A percentile compares a stretch with the other conserved stretches of the same genome.
phyloP scores from a whole-genome alignment of 176 grass and related monocot species.

The Tuctoria greenei region DNA sequence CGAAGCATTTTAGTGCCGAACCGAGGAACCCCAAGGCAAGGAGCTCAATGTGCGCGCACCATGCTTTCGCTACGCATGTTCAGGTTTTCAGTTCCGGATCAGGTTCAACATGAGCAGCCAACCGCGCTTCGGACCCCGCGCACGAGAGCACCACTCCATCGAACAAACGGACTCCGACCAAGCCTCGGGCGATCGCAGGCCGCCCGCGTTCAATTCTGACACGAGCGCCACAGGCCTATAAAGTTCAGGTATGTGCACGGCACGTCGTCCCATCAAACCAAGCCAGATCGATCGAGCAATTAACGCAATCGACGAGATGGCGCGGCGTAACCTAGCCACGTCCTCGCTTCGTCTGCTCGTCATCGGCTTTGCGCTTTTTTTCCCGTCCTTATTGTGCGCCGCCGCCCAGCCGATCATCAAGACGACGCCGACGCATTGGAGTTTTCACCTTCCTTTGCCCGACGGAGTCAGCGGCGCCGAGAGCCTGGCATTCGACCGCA shows the following conservation, averaged over 20 bases:
- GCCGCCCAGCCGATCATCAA: conserved; percentile 9
- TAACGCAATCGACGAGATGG: background rate
- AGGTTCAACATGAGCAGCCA: no score
- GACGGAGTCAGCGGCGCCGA: conserved; percentile 43
- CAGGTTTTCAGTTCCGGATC: no score
- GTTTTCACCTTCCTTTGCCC: conserved; percentile 13
- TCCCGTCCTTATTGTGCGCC: background rate
- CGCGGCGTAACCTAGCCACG: background rate
- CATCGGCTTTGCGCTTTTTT: background rate
- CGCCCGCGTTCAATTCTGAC: background rate
- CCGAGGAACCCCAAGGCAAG: no score
- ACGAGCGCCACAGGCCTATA: background rate
- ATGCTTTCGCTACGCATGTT: no score
- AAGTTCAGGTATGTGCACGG: no score
- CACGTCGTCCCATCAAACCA: background rate
- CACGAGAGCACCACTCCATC: no score
- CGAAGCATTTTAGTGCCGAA: no score
- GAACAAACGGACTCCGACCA: background rate
- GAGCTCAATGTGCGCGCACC: no score
- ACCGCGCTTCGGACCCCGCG: conserved; percentile 21
- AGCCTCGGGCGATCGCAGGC: background rate
- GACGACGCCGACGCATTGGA: conserved; percentile 28
- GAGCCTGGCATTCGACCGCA: conserved; percentile 63
- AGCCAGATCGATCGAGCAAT: background rate
- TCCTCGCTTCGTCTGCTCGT: background rate